Base-by-base conservation (phyloP, 1,139 yeast genomes). In the Saccharomyces hybrid region DNA sequence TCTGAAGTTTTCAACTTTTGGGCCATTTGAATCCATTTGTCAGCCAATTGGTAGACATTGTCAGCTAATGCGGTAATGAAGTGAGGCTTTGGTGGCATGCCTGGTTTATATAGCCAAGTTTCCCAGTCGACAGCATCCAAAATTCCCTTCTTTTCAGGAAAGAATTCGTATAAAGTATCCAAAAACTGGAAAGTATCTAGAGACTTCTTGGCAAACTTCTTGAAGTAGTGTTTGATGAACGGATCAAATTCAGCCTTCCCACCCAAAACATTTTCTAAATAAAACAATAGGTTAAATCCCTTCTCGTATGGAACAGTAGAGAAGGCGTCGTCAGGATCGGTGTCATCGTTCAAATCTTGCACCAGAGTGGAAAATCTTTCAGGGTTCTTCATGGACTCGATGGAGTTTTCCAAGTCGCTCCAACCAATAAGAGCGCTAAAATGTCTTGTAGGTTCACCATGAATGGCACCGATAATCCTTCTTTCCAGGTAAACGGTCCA, bases 401-500 rank as follows among this genome's bases (percentile, higher is more conserved):
- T 80, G 25, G 88, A 74, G 62, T 81, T 81, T 53, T 80, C 83
- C 63, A 90, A 78, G 63, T 85, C 95, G 55, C 82, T 81, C 96
- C 96, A 88, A 49, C 97, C 97, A 63, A 88, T 85, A 58, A 90
- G 83, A 47, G 95, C 90, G 57, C 83, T 77, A 67, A 90, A 88
- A 62, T 88, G 93, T 66, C 97, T 81, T 53, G 81, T 77, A 19
- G 81, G 72, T 63, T 86, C 93, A 47, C 96, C 96, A 65, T 88
- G 88, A 34, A 88, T 71, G 5, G 79, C 81, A 31, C 88, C 96
- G 47, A 83, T 75, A 58, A 90, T 90, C 64, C 96, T 78, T 69
- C 97, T 81, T 71, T 90, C 97, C 42, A 90, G 72, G 68, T 89
- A 90, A 28, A 90, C 97, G 14, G 97, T 88, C 97, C 97, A 89